Evolutionary conservation across 306 rosid species (phyloP), one percentile per base, ranked within the genome.

Genomic region (Prunus davidiana): DNA sequence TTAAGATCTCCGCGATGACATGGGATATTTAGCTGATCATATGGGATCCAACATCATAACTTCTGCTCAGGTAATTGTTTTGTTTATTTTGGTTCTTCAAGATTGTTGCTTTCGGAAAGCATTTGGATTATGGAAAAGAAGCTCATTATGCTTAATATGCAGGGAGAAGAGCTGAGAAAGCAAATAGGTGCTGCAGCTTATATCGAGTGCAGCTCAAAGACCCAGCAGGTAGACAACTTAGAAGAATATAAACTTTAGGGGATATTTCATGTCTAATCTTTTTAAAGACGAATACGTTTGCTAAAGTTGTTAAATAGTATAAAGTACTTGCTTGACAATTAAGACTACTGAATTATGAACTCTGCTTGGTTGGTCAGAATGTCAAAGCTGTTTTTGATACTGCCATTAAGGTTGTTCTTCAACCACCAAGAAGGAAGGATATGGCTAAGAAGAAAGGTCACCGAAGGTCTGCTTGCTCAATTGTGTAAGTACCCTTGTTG

Each of bases 141-240:
- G 22, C 76, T 81, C 27, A 83, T 64, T 49, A 6, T 28, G 79
- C 34, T 50, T 78, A n/a, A 27, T 3, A 79, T 54, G 62, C 72
- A 92, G 99, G 99, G 99, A 41, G 99, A 95, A 88, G 99, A 95
- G 85, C 87, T 95, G 64, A 89, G 99, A 84, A 95, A 92, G 82
- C 99, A 92, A 89, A 86, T 92, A 76, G 99, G 99, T 32, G 99
- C 99, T 3, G 97, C 97, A 11, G 97, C 99, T 43, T 95, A 90
- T 79, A 89, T 95, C 16, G 99, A 92, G 80, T 95, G 99, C 86
- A 95, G 99, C 75, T 95, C 99, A 2, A 95, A 95, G 88, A 90
- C 99, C 65, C 99, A 95, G 80, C 99, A 92, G 97, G 99, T 95
- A 82, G 14, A 45, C 20, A 27, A 34, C 14, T 51, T 38, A 0